Conservation (phyloP, 2,329 filamentous ascomycete species). For the Pestalotiopsis sp. region DNA sequence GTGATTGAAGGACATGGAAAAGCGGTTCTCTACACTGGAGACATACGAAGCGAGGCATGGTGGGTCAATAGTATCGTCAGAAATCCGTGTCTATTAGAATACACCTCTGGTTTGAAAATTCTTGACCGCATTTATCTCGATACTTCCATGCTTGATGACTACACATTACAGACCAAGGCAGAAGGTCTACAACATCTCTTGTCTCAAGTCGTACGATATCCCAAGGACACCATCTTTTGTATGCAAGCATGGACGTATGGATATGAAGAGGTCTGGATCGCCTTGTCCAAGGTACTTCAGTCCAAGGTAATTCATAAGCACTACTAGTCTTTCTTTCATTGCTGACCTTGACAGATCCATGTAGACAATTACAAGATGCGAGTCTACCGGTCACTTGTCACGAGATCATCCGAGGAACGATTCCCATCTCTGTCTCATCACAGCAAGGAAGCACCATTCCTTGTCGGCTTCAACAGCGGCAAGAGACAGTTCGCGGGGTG, state of each 20-base stretch:
- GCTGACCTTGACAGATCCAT: conserved; percentile 60
- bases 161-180: conserved; percentile 63
- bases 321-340: not conserved
- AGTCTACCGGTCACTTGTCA: conserved; percentile 69
- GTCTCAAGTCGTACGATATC: conserved; percentile 67
- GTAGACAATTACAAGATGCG: conserved; percentile 79
- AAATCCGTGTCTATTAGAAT: conserved; percentile 76
- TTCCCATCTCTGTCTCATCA: conserved; percentile 45
- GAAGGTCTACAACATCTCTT: conserved; percentile 78
- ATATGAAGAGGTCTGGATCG: conserved; percentile 91
- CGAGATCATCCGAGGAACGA: conserved; percentile 41
- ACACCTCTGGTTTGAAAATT: conserved; percentile 64
- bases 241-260: conserved; percentile 90
- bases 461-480: conserved; percentile 75
- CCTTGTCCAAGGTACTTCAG: conserved; percentile 70
- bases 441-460: conserved; percentile 63
- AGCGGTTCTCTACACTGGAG: conserved; percentile 85
- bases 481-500: conserved; percentile 73
- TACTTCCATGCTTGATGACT: conserved; percentile 68
- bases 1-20: conserved; percentile 75
- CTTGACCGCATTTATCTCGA: conserved; percentile 88
- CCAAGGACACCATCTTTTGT: conserved; percentile 77
- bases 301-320: conserved; percentile 51
- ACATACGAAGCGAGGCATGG: conserved; percentile 84
- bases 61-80: conserved; percentile 76